Base-by-base conservation (phyloP, 306 rosid species). In the Betula pendula region DNA sequence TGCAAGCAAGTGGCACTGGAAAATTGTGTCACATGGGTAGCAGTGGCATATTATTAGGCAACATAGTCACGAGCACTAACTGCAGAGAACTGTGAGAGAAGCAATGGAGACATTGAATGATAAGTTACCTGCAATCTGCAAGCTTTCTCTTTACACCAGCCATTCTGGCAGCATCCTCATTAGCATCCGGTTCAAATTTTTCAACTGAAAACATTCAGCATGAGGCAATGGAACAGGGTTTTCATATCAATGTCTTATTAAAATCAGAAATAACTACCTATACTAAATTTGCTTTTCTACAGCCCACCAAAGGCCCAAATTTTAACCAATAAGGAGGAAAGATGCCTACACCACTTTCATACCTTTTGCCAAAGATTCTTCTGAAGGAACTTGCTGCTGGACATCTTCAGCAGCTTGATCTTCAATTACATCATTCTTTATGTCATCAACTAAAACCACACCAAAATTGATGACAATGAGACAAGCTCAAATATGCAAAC, bases 71-170 rank as follows among this genome's bases (percentile, higher is more conserved):
- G 29, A 68, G 74, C 76, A 55, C 62, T 53, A 56, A 85, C 58
- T 60, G 82, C 78, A 49, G 71, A 70, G 77, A 73, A 72, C 56
- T 24, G 66, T 33, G 67, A 53, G 43, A 74, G 74, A 68, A 77
- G 45, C 55, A 66, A 59, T 33, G 20, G 50, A 75, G 53, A 76
- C 75, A 75, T 67, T 77, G 80, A 86, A 71, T 74, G 71, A 81
- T 78, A 74, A 44, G 75, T 72, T 70, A 95, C 99, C 99, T 82
- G 89, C 70, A 62, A 83, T 84, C 85, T 51, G 68, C 73, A 73
- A 38, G 87, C 81, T 88, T 90, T 84, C 97, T 92, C 91, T 95
- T 95, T 80, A 73, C 79, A 74, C 88, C 91, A 77, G 49, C 50
- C 31, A 63, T 80, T 72, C 75, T 80, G 22, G 79, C 70, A 59